Percentiles rank a stretch among this genome's conserved stretches.
phyloP scores from a whole-genome alignment of 2,329 filamentous ascomycete genomes.

The Aspergillus phoenicis region DNA sequence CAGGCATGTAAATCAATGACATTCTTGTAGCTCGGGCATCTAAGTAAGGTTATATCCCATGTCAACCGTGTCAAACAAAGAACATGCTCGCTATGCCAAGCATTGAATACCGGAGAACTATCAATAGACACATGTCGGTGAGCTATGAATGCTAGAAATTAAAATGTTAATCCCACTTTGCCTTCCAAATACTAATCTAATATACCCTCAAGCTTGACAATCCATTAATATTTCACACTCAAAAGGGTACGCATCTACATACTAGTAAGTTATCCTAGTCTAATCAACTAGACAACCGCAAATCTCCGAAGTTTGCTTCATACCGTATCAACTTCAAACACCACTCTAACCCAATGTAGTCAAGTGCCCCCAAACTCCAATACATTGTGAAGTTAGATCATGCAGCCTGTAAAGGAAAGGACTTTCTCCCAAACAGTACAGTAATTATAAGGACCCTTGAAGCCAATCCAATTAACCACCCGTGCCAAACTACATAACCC shows the following conservation, averaged over 20 bases:
- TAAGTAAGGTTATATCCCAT: not conserved
- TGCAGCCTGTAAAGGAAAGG: not conserved
- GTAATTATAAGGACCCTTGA: not conserved
- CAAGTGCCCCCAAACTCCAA: not conserved
- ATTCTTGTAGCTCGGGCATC: not conserved
- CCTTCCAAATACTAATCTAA: no score
- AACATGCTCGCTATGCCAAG: not conserved
- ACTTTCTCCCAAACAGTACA: not conserved
- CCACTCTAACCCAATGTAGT: not conserved
- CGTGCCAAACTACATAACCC: no score
- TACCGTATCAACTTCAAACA: conserved; percentile 1
- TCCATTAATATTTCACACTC: not conserved
- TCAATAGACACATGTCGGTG: not conserved
- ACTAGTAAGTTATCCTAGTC: no score
- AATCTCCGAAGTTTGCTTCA: not conserved
- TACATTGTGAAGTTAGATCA: not conserved
- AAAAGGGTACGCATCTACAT: no score
- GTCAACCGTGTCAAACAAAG: not conserved
- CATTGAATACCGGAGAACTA: not conserved
- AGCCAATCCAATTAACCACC: not conserved
- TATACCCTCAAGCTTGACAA: not conserved
- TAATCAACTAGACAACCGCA: not conserved
- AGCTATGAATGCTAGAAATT: not conserved
- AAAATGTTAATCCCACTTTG: not conserved
- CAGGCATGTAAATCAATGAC: not conserved